Evolutionary conservation across 179 eudicot species (phyloP).

Genomic region (Silene coronaria): DNA sequence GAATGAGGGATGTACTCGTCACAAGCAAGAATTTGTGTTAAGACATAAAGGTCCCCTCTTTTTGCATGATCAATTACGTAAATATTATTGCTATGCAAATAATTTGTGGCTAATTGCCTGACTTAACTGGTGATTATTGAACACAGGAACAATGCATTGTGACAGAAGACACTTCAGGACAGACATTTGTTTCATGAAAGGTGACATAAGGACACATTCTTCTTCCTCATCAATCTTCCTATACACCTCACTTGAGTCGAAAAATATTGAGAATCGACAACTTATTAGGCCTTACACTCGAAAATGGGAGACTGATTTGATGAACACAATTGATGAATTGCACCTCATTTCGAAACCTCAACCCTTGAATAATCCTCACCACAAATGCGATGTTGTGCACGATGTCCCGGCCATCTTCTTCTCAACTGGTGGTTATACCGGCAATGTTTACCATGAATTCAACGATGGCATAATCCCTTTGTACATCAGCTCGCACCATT

Average conservation of each 20-base stretch:
- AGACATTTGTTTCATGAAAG: conserved; percentile 74
- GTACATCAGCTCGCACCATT: conserved; percentile 66
- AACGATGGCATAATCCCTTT: conserved; percentile 84
- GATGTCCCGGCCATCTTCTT: conserved; percentile 83
- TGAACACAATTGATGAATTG: conserved; percentile 59
- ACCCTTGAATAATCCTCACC: conserved; percentile 17
- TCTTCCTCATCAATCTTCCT: conserved; percentile 55
- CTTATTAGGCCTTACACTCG: conserved; percentile 73
- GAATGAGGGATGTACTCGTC: no score
- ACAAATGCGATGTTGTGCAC: conserved; percentile 55
- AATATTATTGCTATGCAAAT: no score
- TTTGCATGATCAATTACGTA: no score
- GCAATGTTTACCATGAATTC: conserved; percentile 86
- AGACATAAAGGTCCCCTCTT: no score
- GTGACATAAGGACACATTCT: conserved; percentile 68
- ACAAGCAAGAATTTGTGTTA: no score
- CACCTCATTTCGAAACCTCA: conserved; percentile 42
- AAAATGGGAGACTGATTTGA: conserved; percentile 70
- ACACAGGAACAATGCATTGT: conserved; percentile 77
- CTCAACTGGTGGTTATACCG: conserved; percentile 91
- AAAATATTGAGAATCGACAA: conserved; percentile 16
- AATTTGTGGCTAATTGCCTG: no score
- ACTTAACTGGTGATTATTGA: no score
- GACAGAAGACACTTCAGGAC: conserved; percentile 67
- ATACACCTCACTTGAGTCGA: conserved; percentile 30